A percentile compares a stretch with the other conserved stretches of the same genome.
phyloP scores from a whole-genome alignment of 78 protist species.

The Diacronema lutheri region DNA sequence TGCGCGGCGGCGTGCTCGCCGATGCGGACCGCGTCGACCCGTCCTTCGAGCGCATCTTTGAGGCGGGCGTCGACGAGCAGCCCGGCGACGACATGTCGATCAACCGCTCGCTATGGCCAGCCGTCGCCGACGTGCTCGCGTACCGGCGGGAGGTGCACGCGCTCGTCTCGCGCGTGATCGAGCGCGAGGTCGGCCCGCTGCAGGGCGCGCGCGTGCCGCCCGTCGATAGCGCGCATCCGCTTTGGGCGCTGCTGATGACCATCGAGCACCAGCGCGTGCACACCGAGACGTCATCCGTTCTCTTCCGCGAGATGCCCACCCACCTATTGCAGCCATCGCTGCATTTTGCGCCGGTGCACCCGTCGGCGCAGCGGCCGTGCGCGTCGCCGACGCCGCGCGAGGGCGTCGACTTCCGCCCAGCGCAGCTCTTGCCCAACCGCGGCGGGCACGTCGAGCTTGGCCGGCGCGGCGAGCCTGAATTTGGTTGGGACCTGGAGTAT shows the following conservation, averaged over 20 bases:
- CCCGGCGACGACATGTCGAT: background rate
- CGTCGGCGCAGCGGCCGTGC: background rate
- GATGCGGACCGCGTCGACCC: slow-evolving; percentile 26
- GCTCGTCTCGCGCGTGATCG: slow-evolving; percentile 18
- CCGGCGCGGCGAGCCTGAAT: background rate
- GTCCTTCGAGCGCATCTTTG: slow-evolving; percentile 50
- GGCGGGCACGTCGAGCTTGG: background rate
- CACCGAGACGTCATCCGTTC: slow-evolving; percentile 66
- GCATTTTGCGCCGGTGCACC: background rate
- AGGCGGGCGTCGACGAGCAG: slow-evolving; percentile 80
- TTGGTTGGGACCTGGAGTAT: slow-evolving; percentile 72
- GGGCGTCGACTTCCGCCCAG: background rate
- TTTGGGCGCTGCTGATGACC: slow-evolving; percentile 64
- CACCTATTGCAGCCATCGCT: background rate
- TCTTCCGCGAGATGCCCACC: slow-evolving; percentile 58
- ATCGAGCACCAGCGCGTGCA: slow-evolving; percentile 76
- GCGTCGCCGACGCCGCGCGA: background rate
- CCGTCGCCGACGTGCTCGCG: slow-evolving; percentile 27
- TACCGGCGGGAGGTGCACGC: slow-evolving; percentile 53
- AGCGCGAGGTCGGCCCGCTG: background rate
- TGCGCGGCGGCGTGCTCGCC: slow-evolving; percentile 43
- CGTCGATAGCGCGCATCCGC: background rate
- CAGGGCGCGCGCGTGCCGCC: background rate
- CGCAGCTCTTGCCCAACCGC: background rate
- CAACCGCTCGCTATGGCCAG: background rate